phyloP scores from a whole-genome alignment of 352 stramenopile genomes.

The Sclerospora graminicola region DNA sequence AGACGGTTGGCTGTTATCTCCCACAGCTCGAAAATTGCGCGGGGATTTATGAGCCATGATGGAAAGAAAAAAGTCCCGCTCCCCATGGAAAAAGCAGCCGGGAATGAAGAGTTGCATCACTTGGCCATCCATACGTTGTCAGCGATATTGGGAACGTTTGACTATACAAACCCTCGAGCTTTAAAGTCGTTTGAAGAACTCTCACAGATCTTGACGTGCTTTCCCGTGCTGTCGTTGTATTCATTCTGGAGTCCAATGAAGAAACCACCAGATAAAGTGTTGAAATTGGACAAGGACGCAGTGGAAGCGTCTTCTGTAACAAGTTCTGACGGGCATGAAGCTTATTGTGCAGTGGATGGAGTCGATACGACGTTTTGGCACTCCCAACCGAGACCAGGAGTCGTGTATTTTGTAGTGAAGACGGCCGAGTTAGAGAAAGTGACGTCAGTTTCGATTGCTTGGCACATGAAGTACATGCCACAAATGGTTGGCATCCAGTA shows the following conservation, averaged over 20 bases:
- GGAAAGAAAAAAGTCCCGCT: slow-evolving; percentile 28
- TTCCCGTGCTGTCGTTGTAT: slow-evolving; percentile 68
- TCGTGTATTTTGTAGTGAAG: slow-evolving; percentile 41
- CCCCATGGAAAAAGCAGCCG: slow-evolving; percentile 22
- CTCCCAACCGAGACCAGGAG: slow-evolving; percentile 39
- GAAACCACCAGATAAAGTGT: slow-evolving; percentile 40
- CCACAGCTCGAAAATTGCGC: slow-evolving; percentile 61
- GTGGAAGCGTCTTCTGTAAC: slow-evolving; percentile 51
- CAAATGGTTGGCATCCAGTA: slow-evolving; percentile 50
- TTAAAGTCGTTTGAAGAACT: slow-evolving; percentile 70
- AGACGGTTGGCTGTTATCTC: slow-evolving; percentile 70
- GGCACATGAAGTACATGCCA: slow-evolving; percentile 58
- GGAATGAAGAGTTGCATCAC: slow-evolving; percentile 67
- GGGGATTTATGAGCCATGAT: slow-evolving; percentile 41
- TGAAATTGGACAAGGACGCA: slow-evolving; percentile 29
- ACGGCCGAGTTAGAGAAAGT: slow-evolving; percentile 28
- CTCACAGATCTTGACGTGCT: slow-evolving; percentile 58
- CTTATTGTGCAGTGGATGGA: slow-evolving; percentile 46
- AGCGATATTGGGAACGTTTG: slow-evolving; percentile 57
- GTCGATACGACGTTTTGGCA: slow-evolving; percentile 63
- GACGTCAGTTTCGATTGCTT: slow-evolving; percentile 54
- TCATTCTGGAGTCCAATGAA: slow-evolving; percentile 80
- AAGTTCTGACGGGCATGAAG: slow-evolving; percentile 32
- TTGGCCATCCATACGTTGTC: slow-evolving; percentile 75
- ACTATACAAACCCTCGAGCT: slow-evolving; percentile 40